Evolutionary conservation across 768 basidiomycete genomes (phyloP), one percentile per base, ranked within the genome.

Genomic region (Lactifluus hygrophoroides): DNA sequence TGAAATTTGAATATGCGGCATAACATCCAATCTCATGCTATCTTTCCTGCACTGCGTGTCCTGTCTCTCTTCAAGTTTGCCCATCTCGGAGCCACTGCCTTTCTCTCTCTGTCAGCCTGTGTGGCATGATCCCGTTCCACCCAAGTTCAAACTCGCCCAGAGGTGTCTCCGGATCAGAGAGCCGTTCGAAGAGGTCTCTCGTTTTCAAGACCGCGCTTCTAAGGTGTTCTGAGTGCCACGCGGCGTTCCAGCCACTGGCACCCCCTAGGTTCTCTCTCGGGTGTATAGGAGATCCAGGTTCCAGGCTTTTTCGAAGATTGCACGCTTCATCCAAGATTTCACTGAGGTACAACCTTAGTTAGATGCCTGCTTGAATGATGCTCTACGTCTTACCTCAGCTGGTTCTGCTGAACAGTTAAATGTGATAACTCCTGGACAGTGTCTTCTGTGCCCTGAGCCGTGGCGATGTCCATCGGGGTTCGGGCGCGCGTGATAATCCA

Each of bases 81-180:
- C n/a, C n/a, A n/a, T n/a, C n/a, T n/a, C n/a, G n/a, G n/a, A n/a
- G n/a, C n/a, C 45, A 28, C 3, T 35, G 32, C 46, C 48, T 34
- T 42, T 42, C 42, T 3, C 16, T 44, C 44, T 54, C n/a, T 16
- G 10, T 40, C 11, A 59, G 32, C 34, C 23, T 49, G 38, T 5
- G 34, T 8, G 42, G 43, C 58, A 60, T 60, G 17, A 60, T 55
- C 23, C 58, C 58, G 1, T 60, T 51, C 54, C 53, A 60, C 2
- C 49, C 58, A 38, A 45, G 42, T 21, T 56, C 37, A 23, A 60
- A 56, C 43, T 60, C 58, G 23, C 30, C 14, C 6, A 27, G 23
- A 0, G 58, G 58, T 23, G 47, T 16, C 9, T 40, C 27, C 17
- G 42, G 43, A 27, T 51, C 54, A 8, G 35, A 51, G 17, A 60